phyloP scores from a whole-genome alignment of 495 filamentous ascomycete genomes.

The Copromyces sp. region DNA sequence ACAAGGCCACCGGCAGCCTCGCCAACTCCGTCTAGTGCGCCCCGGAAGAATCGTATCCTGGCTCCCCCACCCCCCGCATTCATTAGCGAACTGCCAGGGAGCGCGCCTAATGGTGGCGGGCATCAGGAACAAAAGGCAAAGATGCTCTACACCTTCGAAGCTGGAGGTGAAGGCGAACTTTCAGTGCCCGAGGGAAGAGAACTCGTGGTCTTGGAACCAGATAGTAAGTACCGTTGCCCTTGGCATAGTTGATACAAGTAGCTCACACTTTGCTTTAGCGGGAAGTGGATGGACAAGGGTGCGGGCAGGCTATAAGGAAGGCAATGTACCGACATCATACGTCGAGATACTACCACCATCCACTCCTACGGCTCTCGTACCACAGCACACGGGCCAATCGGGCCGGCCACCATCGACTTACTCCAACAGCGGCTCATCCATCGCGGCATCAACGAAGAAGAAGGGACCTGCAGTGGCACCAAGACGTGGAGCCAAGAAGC shows the following conservation, averaged over 20 bases:
- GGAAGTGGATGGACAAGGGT: constrained; percentile 88
- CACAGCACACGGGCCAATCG: constrained; percentile 42
- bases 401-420: constrained; percentile 55
- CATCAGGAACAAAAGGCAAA: constrained; percentile 57
- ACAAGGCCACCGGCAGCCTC: constrained; percentile 18
- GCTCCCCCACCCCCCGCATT: constrained; percentile 83
- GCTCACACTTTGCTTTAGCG: constrained; percentile 41
- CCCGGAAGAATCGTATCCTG: constrained; percentile 59
- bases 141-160: constrained; percentile 83
- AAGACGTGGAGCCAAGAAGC: constrained; percentile 82
- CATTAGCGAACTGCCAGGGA: constrained; percentile 51
- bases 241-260: constrained; percentile 1
- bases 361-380: constrained; percentile 45
- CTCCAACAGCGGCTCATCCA: constrained; percentile 68
- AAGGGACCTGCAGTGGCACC: constrained; percentile 91
- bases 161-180: constrained; percentile 68
- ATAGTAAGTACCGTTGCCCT: constrained; percentile 51
- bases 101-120: constrained; percentile 23
- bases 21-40: constrained; percentile 15
- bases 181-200: constrained; percentile 67
- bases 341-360: constrained; percentile 28
- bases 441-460: constrained; percentile 54
- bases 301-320: constrained; percentile 55
- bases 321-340: constrained; percentile 81
- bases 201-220: constrained; percentile 69